phyloP scores from a whole-genome alignment of 2,329 filamentous ascomycete species.

The Cladosporium sp. region DNA sequence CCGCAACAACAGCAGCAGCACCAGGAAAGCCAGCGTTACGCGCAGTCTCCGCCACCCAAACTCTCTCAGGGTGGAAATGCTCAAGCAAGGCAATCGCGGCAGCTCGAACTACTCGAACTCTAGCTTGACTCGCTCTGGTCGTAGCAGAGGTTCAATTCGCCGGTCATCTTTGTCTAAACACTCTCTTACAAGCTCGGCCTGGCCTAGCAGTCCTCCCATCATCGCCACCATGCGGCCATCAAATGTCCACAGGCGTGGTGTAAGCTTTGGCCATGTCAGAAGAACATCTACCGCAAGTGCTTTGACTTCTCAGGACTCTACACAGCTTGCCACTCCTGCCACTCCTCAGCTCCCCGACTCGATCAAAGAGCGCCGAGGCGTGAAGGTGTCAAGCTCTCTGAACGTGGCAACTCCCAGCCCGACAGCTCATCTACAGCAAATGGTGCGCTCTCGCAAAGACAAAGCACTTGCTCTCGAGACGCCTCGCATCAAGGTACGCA shows the following conservation, averaged over 20 bases:
- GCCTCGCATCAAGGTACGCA: slow-evolving; percentile 39
- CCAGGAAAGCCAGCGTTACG: slow-evolving; percentile 38
- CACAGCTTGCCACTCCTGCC: slow-evolving; percentile 28
- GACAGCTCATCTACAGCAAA: slow-evolving; percentile 30
- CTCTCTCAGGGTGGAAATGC: slow-evolving; percentile 43
- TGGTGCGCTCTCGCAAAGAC: slow-evolving; percentile 39
- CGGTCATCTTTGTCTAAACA: slow-evolving; percentile 39
- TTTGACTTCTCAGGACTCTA: slow-evolving; percentile 36
- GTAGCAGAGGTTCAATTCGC: slow-evolving; percentile 36
- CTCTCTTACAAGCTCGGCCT: slow-evolving; percentile 49
- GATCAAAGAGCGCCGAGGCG: background rate
- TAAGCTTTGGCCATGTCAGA: slow-evolving; percentile 62
- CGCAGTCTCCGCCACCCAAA: slow-evolving; percentile 44
- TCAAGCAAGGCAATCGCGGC: slow-evolving; percentile 33
- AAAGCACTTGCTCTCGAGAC: slow-evolving; percentile 29
- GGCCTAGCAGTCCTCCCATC: slow-evolving; percentile 51
- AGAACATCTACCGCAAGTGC: slow-evolving; percentile 45
- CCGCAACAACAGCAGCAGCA: slow-evolving; percentile 45
- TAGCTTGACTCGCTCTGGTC: slow-evolving; percentile 33
- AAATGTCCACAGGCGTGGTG: slow-evolving; percentile 58
- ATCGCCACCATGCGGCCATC: slow-evolving; percentile 48
- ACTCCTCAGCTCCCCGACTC: slow-evolving; percentile 30
- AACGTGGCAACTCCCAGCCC: slow-evolving; percentile 32
- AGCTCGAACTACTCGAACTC: slow-evolving; percentile 37
- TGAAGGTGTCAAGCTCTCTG: slow-evolving; percentile 8